Evolutionary conservation across 257 asterid species (phyloP).

Genomic region (Capsicum rhomboideum): DNA sequence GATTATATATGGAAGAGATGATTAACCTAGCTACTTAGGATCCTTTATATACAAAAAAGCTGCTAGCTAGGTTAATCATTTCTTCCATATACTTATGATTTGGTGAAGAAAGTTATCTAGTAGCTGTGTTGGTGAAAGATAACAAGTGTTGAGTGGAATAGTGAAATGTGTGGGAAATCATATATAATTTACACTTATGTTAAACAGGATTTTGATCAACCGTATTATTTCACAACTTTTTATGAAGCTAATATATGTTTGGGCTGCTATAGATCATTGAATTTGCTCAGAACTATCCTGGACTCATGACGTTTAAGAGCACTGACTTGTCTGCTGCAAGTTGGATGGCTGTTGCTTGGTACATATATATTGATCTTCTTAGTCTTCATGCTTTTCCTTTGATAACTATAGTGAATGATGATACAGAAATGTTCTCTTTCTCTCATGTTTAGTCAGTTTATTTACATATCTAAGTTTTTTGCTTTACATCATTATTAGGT

Average conservation of each 20-base stretch:
- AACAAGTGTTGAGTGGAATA: background rate
- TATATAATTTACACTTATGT: background rate
- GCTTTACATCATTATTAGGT: conserved; percentile 22
- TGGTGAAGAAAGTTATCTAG: background rate
- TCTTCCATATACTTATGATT: background rate
- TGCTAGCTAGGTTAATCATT: background rate
- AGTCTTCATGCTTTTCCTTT: background rate
- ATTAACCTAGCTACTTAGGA: too few relatives aligned
- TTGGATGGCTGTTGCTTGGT: conserved; percentile 94
- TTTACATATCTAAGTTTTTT: background rate
- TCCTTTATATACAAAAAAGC: background rate
- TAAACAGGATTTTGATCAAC: background rate
- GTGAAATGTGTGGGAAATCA: background rate
- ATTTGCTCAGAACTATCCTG: conserved; percentile 25
- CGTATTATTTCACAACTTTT: background rate
- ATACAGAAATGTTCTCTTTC: background rate
- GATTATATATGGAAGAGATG: too few relatives aligned
- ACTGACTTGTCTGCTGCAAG: conserved; percentile 86
- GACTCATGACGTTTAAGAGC: conserved; percentile 56
- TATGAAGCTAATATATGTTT: background rate
- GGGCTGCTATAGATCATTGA: background rate
- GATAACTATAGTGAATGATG: background rate
- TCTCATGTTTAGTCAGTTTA: background rate
- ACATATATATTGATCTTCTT: background rate
- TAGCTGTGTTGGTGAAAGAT: background rate